A percentile compares a stretch with the other conserved stretches of the same genome.
Evolutionary conservation across 345 rosid species (phyloP).

Genomic region (Eucalyptus cladocalyx): DNA sequence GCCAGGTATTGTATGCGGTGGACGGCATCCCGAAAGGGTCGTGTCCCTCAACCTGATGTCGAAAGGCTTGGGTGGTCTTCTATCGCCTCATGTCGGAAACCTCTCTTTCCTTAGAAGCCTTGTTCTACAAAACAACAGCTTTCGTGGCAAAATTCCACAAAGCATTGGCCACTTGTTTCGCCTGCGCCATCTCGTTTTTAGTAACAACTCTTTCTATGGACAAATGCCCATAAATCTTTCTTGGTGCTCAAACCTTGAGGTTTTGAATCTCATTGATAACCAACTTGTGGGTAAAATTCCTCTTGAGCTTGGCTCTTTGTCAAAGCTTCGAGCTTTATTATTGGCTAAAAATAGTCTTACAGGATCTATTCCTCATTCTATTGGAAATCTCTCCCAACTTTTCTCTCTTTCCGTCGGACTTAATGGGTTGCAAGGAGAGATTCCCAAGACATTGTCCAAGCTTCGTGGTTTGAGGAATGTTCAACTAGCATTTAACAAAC

Average conservation of each 20-base stretch:
- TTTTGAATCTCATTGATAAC: not conserved
- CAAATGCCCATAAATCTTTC: not conserved
- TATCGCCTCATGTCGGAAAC: not conserved
- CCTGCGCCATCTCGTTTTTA: rapidly evolving
- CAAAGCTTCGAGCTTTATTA: not conserved
- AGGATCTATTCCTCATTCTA: not conserved
- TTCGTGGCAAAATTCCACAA: not conserved
- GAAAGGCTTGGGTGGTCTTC: not conserved
- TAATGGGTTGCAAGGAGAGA: not conserved
- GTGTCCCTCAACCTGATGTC: not conserved
- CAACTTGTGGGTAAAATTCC: not conserved
- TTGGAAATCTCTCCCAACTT: not conserved
- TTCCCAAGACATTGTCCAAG: not conserved
- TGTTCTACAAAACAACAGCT: not conserved
- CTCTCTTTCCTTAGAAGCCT: not conserved
- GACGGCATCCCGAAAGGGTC: not conserved
- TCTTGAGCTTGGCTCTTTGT: not conserved
- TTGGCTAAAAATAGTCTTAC: not conserved
- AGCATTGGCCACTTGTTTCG: not conserved
- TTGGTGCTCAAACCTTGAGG: not conserved
- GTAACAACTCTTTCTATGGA: not conserved
- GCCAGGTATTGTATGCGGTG: not conserved
- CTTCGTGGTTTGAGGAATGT: not conserved
- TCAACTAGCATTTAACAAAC: not conserved
- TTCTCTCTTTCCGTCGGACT: rapidly evolving